Base-by-base conservation (phyloP, 805 yeast species). In the Candida ascalaphidarum region DNA sequence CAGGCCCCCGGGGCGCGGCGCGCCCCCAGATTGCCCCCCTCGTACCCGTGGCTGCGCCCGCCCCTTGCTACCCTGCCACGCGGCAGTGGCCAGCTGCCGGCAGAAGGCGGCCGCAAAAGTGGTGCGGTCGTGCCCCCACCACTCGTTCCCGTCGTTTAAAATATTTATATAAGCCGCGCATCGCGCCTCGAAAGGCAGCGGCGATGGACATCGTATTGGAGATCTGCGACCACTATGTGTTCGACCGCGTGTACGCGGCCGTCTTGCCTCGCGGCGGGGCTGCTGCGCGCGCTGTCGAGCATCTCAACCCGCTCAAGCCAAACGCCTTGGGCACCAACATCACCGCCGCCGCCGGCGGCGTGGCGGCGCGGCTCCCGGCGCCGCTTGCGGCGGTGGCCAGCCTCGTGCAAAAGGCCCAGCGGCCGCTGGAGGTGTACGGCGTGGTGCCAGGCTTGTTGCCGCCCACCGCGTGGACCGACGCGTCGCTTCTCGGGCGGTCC, bases 131-230 rank as follows among this genome's bases (percentile, higher is more conserved):
- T n/a, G n/a, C n/a, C n/a, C n/a, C n/a, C n/a, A n/a, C n/a, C n/a
- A n/a, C n/a, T n/a, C n/a, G n/a, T n/a, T n/a, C n/a, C n/a, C n/a
- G n/a, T n/a, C n/a, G n/a, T n/a, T n/a, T n/a, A n/a, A n/a, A n/a
- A n/a, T n/a, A n/a, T n/a, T n/a, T n/a, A n/a, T n/a, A n/a, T n/a
- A n/a, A n/a, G n/a, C n/a, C n/a, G n/a, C n/a, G n/a, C n/a, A n/a
- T n/a, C n/a, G n/a, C n/a, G n/a, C n/a, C n/a, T n/a, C n/a, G n/a
- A n/a, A n/a, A n/a, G n/a, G n/a, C n/a, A n/a, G n/a, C n/a, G n/a
- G 23, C 12, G 33, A 89, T 92, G 98, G 98, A 92, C 79, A 63
- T 92, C 47, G 86, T 85, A 14, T 68, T 92, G 29, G 98, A 92
- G 55, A 61, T 75, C 14, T 58, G 65, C 25, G 98, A 92, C 57